Conservation (phyloP, 305 asterid species). For the Fraxinus xanthoxyloides region DNA sequence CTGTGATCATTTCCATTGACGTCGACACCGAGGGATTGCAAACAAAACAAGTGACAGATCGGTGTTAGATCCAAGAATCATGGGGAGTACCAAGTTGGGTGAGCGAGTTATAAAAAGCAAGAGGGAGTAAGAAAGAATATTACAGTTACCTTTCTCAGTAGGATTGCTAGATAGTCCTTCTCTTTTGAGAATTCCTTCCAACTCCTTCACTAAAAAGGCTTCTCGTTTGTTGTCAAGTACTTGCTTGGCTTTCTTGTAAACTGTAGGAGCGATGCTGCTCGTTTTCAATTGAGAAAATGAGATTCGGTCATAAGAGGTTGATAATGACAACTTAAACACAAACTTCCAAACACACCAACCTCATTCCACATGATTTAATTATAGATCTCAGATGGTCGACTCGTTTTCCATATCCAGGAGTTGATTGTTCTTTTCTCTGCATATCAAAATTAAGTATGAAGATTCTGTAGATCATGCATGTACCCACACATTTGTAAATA, state of each 20-base stretch:
- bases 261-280: conserved; percentile 68
- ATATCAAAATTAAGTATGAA: conserved; percentile 25
- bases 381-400: conserved; percentile 85
- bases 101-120: neutral
- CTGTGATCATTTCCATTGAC: neutral
- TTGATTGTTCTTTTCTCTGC: conserved; percentile 62
- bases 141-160: conserved; percentile 69
- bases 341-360: conserved; percentile 43
- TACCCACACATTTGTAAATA: neutral
- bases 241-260: conserved; percentile 89
- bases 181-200: conserved; percentile 68
- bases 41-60: neutral
- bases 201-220: conserved; percentile 70
- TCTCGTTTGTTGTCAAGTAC: conserved; percentile 71
- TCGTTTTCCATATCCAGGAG: conserved; percentile 62
- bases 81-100: neutral
- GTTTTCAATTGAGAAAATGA: conserved; percentile 29
- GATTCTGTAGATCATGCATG: neutral
- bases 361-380: conserved; percentile 95
- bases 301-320: conserved; percentile 16
- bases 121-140: conserved; percentile 2
- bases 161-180: conserved; percentile 90
- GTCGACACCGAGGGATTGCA: neutral
- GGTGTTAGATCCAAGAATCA: neutral
- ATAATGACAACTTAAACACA: conserved; percentile 13